Evolutionary conservation across 345 rosid genomes (phyloP).

Genomic region (Eucalyptus paniculata): DNA sequence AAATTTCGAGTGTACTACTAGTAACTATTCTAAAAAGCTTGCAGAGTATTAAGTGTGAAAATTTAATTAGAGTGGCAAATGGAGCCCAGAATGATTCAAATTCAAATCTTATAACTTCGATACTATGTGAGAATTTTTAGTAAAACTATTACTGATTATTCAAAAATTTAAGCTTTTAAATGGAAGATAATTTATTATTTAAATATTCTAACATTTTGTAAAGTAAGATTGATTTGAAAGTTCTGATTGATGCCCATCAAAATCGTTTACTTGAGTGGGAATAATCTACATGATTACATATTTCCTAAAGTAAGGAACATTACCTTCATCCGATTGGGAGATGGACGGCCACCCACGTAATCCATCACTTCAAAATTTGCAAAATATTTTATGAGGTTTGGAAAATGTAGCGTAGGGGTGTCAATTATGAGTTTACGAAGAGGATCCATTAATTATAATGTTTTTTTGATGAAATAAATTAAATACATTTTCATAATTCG

Average conservation of each 20-base stretch:
- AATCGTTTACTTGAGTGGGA: not conserved
- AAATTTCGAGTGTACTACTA: not conserved
- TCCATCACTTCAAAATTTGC: not conserved
- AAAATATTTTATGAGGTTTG: not conserved
- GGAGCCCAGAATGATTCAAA: accelerated
- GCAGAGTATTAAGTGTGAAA: too few species aligned
- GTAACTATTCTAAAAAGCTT: too few species aligned
- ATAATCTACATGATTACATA: too few species aligned
- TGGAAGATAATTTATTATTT: accelerated
- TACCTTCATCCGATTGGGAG: not conserved
- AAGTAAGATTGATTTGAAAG: not conserved
- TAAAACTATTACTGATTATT: accelerated
- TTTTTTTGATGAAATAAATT: not conserved
- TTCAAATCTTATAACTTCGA: too few species aligned
- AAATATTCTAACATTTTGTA: too few species aligned
- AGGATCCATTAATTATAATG: not conserved
- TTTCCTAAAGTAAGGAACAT: not conserved
- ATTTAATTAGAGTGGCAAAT: accelerated
- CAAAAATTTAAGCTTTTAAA: accelerated
- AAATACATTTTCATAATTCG: not conserved
- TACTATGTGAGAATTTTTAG: too few species aligned
- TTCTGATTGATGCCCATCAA: not conserved
- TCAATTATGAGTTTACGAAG: not conserved
- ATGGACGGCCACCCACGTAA: not conserved
- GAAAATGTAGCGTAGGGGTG: not conserved